Evolutionary conservation across 2,329 filamentous ascomycete species (phyloP).

Genomic region (Pleochaeta shiraiana): DNA sequence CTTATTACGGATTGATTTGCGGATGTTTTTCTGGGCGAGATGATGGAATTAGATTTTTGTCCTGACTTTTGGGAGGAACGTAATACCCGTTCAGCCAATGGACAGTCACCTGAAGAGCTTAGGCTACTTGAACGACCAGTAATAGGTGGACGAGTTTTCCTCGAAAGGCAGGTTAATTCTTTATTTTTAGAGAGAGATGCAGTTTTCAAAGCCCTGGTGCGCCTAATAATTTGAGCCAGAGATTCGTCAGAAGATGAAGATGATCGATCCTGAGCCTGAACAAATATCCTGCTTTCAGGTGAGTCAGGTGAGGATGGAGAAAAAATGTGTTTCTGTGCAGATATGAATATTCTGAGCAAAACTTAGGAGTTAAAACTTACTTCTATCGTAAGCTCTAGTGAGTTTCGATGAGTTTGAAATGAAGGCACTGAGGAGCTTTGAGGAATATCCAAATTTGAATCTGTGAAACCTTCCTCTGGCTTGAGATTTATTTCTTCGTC

Average conservation of each 20-base stretch:
- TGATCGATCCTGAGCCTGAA: neutral
- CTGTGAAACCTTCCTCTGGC: neutral
- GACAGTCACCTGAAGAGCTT: too few species aligned
- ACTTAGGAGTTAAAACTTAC: neutral
- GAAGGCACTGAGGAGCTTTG: neutral
- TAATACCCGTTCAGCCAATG: too few species aligned
- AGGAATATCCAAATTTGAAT: neutral
- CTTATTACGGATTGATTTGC: too few species aligned
- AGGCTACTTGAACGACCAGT: too few species aligned
- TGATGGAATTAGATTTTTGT: too few species aligned
- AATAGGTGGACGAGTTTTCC: too few species aligned
- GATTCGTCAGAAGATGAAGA: conserved; percentile 2
- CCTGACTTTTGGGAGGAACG: too few species aligned
- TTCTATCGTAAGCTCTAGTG: neutral
- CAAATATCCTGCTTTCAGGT: neutral
- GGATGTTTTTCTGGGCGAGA: too few species aligned
- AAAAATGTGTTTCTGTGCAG: neutral
- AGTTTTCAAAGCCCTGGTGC: neutral
- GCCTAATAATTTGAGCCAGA: conserved; percentile 3
- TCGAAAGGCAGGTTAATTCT: too few species aligned
- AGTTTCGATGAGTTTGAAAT: neutral
- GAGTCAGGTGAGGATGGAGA: neutral
- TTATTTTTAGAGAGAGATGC: neutral
- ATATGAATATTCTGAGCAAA: neutral
- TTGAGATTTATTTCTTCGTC: neutral